These are phyloP conservation scores for Byssoonygena ceratinophila DNA, from an alignment of 2,329 filamentous ascomycete genomes.

Conservation along the genomic window DNA sequence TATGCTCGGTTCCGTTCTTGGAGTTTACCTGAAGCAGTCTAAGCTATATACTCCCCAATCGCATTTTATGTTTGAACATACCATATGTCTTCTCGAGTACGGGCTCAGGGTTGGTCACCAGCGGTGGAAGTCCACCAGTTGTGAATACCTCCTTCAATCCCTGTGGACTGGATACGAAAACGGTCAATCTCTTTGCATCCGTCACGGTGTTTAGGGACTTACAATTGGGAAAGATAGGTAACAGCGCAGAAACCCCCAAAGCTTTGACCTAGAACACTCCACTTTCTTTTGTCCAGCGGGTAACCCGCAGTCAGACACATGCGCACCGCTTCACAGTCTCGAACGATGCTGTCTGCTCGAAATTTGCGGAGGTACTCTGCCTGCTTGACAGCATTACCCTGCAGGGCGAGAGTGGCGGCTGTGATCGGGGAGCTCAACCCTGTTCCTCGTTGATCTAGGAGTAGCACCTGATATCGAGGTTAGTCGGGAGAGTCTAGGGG, in stretches of 20 bases:
- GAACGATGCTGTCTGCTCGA: conserved; percentile 80
- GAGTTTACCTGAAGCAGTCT: conserved; percentile 44
- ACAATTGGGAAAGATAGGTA: conserved; percentile 71
- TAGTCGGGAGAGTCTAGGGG: too few species aligned
- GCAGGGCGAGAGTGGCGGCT: conserved; percentile 55
- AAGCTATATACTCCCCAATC: neutral
- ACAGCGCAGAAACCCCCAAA: conserved; percentile 82
- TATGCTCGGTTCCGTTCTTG: conserved; percentile 64
- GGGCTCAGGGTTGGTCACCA: conserved; percentile 59
- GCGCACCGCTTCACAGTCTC: conserved; percentile 77
- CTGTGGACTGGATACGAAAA: conserved; percentile 44
- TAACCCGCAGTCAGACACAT: conserved; percentile 60
- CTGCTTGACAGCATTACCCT: conserved; percentile 56
- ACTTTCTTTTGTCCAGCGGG: conserved; percentile 59
- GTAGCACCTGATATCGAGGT: conserved; percentile 44
- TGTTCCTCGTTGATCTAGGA: conserved; percentile 84
- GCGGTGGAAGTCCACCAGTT: conserved; percentile 70
- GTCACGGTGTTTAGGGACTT: conserved; percentile 19
- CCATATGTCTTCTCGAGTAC: conserved; percentile 63
- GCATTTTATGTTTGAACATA: conserved; percentile 15
- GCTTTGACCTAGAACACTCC: conserved; percentile 80
- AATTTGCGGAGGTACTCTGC: conserved; percentile 73
- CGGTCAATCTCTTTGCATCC: neutral
- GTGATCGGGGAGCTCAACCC: conserved; percentile 74
- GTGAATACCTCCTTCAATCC: conserved; percentile 73